Conservation (phyloP, 2,329 filamentous ascomycete species). For the Diaporthe helianthi region DNA sequence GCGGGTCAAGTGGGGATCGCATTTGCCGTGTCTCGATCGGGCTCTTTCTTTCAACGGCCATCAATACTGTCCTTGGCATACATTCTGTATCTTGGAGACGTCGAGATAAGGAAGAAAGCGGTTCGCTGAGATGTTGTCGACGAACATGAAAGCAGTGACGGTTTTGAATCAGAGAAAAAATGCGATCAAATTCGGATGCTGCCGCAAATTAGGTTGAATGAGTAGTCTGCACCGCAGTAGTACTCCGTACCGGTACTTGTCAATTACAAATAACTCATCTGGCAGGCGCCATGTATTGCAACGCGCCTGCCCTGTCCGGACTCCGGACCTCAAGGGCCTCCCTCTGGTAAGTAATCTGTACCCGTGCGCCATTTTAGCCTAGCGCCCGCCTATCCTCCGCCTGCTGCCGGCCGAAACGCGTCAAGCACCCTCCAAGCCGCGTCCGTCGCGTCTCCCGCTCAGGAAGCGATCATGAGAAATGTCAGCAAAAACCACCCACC, state of each 20-base stretch:
- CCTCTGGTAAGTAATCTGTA: neutral
- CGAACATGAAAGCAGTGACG: neutral
- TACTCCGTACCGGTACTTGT: too few species aligned
- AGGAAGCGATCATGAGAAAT: neutral
- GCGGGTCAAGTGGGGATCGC: slow-evolving; percentile 1
- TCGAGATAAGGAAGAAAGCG: neutral
- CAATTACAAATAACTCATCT: too few species aligned
- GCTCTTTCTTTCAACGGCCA: slow-evolving; percentile 16
- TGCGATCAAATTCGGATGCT: too few species aligned
- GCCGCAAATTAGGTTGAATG: too few species aligned
- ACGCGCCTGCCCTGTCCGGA: too few species aligned
- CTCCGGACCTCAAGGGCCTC: too few species aligned
- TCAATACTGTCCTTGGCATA: neutral
- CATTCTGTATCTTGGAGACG: neutral
- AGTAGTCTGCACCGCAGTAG: too few species aligned
- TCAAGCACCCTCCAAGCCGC: slow-evolving; percentile 9
- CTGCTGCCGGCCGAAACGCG: slow-evolving; percentile 27
- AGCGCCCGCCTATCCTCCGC: slow-evolving; percentile 13
- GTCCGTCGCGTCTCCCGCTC: slow-evolving; percentile 1
- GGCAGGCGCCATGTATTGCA: too few species aligned
- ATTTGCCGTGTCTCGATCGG: slow-evolving; percentile 13
- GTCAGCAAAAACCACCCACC: neutral
- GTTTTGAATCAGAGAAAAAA: neutral
- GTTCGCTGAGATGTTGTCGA: neutral
- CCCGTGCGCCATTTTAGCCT: slow-evolving; percentile 7